Conservation (phyloP, 2,329 filamentous ascomycete species). For the Magnaporthiopsis rhizophila region DNA sequence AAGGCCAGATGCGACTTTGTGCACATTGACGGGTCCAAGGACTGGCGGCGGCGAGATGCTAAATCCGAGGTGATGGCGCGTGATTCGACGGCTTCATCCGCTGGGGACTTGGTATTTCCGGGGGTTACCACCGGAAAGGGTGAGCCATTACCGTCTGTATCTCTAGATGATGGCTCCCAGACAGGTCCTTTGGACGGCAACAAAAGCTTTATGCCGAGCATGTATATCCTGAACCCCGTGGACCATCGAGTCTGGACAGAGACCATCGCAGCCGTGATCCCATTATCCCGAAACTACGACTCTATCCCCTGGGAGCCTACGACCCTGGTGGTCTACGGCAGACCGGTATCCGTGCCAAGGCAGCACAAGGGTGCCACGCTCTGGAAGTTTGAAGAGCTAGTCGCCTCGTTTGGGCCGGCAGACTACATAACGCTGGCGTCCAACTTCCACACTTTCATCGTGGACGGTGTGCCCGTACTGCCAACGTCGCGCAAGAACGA, state of each 20-base stretch:
- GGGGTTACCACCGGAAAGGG: background rate
- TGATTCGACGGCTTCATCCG: background rate
- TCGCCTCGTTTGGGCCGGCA: slow-evolving; percentile 63
- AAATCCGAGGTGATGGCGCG: slow-evolving; percentile 12
- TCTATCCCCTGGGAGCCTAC: slow-evolving; percentile 32
- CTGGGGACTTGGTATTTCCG: background rate
- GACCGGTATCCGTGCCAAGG: slow-evolving; percentile 50
- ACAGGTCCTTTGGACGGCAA: background rate
- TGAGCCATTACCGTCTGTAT: background rate
- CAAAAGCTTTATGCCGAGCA: background rate
- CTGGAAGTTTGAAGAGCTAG: slow-evolving; percentile 64
- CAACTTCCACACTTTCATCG: slow-evolving; percentile 68
- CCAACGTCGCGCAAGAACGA: slow-evolving; percentile 68
- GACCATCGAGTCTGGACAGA: slow-evolving; percentile 17
- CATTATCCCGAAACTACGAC: background rate
- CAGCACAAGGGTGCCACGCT: slow-evolving; percentile 49
- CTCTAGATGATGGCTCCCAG: background rate
- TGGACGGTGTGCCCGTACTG: slow-evolving; percentile 62
- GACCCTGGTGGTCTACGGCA: slow-evolving; percentile 51
- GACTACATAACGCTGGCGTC: slow-evolving; percentile 79
- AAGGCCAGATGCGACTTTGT: slow-evolving; percentile 74
- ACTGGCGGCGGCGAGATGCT: slow-evolving; percentile 57
- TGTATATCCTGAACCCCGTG: background rate
- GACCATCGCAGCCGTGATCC: background rate
- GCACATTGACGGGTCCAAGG: slow-evolving; percentile 70